A percentile compares a stretch with the other conserved stretches of the same genome.
Conservation (phyloP, 768 basidiomycete genomes). For the Asterophora lycoperdoides region DNA sequence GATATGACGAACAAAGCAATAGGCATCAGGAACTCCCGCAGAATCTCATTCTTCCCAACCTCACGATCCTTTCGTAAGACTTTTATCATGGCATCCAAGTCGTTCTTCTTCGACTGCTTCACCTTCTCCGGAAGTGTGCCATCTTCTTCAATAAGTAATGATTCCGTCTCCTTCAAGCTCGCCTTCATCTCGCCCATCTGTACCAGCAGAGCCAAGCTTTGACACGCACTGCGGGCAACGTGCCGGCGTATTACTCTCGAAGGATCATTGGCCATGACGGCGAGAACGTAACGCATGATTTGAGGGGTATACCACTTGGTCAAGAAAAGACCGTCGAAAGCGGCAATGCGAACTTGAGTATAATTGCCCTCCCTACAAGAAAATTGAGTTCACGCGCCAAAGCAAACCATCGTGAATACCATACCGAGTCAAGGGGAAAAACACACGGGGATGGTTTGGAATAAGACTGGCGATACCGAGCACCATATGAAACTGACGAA, state of each 20-base stretch:
- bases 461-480: slow-evolving; percentile 74
- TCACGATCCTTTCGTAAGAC: slow-evolving; percentile 84
- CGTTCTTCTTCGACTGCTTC: slow-evolving; percentile 77
- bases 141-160: slow-evolving; percentile 83
- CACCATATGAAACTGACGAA: slow-evolving; percentile 68
- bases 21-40: slow-evolving; percentile 79
- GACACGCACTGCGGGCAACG: slow-evolving; percentile 80
- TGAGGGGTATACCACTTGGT: slow-evolving; percentile 83
- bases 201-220: slow-evolving; percentile 80
- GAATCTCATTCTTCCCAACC: slow-evolving; percentile 71
- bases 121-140: slow-evolving; percentile 65
- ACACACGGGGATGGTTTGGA: slow-evolving; percentile 69
- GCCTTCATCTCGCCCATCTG: slow-evolving; percentile 90
- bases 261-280: slow-evolving; percentile 82
- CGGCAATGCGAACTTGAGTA: slow-evolving; percentile 84
- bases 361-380: slow-evolving; percentile 86
- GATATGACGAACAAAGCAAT: slow-evolving; percentile 60
- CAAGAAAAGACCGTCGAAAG: slow-evolving; percentile 91
- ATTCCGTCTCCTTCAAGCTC: slow-evolving; percentile 65
- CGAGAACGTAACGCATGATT: slow-evolving; percentile 83
- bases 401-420: slow-evolving; percentile 15
- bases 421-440: slow-evolving; percentile 87
- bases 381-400: slow-evolving; percentile 5
- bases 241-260: slow-evolving; percentile 81
- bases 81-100: slow-evolving; percentile 82